Evolutionary conservation across 2,329 filamentous ascomycete genomes (phyloP).

Genomic region (Penicillium concentricum): DNA sequence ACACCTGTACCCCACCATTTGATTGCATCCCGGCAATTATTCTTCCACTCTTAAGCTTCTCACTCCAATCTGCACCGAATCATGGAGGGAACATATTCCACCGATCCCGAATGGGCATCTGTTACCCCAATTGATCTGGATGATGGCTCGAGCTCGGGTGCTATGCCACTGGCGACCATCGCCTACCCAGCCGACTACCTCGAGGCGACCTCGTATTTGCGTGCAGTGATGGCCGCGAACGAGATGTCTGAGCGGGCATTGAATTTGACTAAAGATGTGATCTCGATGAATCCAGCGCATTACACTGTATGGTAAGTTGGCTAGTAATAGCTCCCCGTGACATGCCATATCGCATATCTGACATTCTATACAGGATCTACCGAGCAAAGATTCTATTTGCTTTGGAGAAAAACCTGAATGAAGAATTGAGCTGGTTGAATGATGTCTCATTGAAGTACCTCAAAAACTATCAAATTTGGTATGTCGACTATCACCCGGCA

Average conservation of each 20-base stretch:
- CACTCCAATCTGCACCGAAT: slow-evolving; percentile 3
- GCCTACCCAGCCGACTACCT: slow-evolving; percentile 86
- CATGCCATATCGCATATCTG: slow-evolving; percentile 5
- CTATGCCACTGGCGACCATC: slow-evolving; percentile 79
- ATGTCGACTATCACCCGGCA: slow-evolving; percentile 6
- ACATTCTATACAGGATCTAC: slow-evolving; percentile 62
- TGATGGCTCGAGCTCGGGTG: slow-evolving; percentile 61
- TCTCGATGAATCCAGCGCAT: slow-evolving; percentile 90
- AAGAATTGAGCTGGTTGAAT: slow-evolving; percentile 86
- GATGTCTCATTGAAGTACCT: slow-evolving; percentile 75
- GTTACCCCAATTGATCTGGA: slow-evolving; percentile 78
- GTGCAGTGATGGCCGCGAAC: slow-evolving; percentile 85
- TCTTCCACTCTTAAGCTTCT: background rate
- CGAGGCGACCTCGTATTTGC: slow-evolving; percentile 89
- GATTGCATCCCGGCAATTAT: slow-evolving; percentile 1
- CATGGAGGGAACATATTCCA: slow-evolving; percentile 51
- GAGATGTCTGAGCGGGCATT: slow-evolving; percentile 79
- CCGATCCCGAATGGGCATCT: slow-evolving; percentile 79
- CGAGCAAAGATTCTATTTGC: slow-evolving; percentile 74
- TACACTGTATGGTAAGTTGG: slow-evolving; percentile 83
- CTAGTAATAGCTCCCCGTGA: background rate
- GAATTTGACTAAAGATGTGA: slow-evolving; percentile 82
- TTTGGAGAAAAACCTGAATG: slow-evolving; percentile 62
- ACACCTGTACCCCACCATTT: slow-evolving; percentile 3
- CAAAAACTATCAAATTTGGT: slow-evolving; percentile 99